Conservation (phyloP, 805 yeast species). For the Debaryomyces maramus region DNA sequence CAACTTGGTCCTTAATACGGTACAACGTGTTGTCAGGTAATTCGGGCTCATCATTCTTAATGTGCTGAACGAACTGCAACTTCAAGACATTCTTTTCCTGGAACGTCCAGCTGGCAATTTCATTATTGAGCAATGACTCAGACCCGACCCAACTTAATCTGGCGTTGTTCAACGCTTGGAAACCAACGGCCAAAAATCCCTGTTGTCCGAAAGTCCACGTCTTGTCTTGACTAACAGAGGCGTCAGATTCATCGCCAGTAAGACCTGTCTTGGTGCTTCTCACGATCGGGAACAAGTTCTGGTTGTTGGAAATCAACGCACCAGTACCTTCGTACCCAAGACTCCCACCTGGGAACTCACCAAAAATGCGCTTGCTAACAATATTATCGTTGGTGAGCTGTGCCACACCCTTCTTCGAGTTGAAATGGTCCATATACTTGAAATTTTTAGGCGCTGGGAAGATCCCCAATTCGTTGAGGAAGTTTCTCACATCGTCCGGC, state of each 20-base stretch:
- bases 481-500: conserved; percentile 52
- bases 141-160: conserved; percentile 84
- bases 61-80: conserved; percentile 54
- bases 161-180: conserved; percentile 79
- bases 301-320: conserved; percentile 69
- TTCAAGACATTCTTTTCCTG: conserved; percentile 65
- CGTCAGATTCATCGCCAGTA: conserved; percentile 46
- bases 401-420: conserved; percentile 29
- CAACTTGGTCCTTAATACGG: conserved; percentile 72
- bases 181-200: conserved; percentile 69
- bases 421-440: conserved; percentile 65
- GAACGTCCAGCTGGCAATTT: conserved; percentile 64
- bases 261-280: conserved; percentile 66
- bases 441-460: conserved; percentile 77
- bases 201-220: conserved; percentile 83
- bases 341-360: conserved; percentile 12
- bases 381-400: conserved; percentile 31
- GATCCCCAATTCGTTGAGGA: conserved; percentile 79
- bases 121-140: conserved; percentile 44
- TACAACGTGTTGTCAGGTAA: conserved; percentile 46
- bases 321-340: conserved; percentile 51
- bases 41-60: conserved; percentile 48
- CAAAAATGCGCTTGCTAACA: conserved; percentile 18
- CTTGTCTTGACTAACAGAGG: conserved; percentile 41
- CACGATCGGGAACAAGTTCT: conserved; percentile 67